Evolutionary conservation across 306 rosid species (phyloP).

Genomic region (Leucaena leucocephala): DNA sequence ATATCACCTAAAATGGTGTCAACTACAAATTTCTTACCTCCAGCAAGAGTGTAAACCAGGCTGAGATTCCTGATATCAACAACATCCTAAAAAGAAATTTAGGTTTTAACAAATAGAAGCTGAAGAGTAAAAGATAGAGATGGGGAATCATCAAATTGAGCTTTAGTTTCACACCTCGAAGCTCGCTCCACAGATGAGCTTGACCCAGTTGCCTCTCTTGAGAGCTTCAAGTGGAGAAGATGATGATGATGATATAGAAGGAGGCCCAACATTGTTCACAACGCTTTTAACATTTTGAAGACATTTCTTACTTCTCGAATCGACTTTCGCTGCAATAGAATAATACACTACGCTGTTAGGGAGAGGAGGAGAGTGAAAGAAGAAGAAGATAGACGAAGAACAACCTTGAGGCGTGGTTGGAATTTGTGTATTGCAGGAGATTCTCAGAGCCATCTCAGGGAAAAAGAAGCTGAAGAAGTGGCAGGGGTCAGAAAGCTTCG

Average conservation of each 20-base stretch:
- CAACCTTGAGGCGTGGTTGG: constrained; percentile 40
- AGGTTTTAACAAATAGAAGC: neutral
- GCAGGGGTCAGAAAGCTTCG: neutral
- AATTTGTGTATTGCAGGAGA: constrained; percentile 38
- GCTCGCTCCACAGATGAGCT: constrained; percentile 67
- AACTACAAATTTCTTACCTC: constrained; percentile 52
- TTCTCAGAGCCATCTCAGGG: constrained; percentile 48
- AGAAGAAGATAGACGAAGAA: neutral
- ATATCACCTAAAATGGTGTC: neutral
- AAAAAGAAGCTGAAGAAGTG: neutral
- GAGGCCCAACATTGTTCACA: constrained; percentile 28
- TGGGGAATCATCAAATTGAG: neutral
- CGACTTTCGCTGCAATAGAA: constrained; percentile 30
- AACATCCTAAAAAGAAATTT: constrained; percentile 58
- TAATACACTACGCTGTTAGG: neutral
- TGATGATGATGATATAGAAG: constrained; percentile 28
- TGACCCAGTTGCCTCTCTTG: constrained; percentile 50
- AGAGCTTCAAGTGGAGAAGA: constrained; percentile 60
- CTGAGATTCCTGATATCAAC: constrained; percentile 87
- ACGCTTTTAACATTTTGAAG: constrained; percentile 30
- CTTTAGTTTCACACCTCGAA: constrained; percentile 58
- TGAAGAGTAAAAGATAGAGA: neutral
- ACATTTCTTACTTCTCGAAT: constrained; percentile 19
- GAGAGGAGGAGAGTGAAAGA: neutral
- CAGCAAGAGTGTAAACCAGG: constrained; percentile 93